phyloP scores from a whole-genome alignment of 441 rosid species.

The Aquilaria agallochum region DNA sequence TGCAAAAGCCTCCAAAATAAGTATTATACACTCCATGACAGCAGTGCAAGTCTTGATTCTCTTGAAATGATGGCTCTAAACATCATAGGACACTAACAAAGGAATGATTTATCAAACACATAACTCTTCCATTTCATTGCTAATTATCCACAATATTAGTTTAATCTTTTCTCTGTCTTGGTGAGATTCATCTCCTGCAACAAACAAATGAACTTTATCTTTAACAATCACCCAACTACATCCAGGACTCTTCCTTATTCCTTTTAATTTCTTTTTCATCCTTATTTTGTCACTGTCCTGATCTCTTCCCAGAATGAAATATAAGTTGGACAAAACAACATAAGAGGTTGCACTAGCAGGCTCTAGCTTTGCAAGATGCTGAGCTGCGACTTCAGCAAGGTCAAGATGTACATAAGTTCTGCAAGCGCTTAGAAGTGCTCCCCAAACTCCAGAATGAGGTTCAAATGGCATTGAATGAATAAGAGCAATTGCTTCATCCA shows the following conservation, averaged over 20 bases:
- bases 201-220: slow-evolving; percentile 41
- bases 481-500: slow-evolving; percentile 52
- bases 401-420: slow-evolving; percentile 40
- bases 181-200: slow-evolving; percentile 47
- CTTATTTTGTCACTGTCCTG: slow-evolving; percentile 36
- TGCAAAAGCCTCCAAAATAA: neutral
- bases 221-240: slow-evolving; percentile 58
- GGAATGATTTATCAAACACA: slow-evolving; percentile 2
- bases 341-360: slow-evolving; percentile 67
- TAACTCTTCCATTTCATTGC: slow-evolving; percentile 27
- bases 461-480: slow-evolving; percentile 47
- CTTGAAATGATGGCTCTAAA: no score
- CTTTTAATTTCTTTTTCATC: slow-evolving; percentile 35
- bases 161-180: slow-evolving; percentile 28
- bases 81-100: slow-evolving; percentile 5
- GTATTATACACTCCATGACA: neutral
- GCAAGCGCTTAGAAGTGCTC: slow-evolving; percentile 73
- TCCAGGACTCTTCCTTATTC: slow-evolving; percentile 67
- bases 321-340: slow-evolving; percentile 57
- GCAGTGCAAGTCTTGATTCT: neutral
- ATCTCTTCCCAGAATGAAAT: slow-evolving; percentile 33
- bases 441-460: slow-evolving; percentile 78
- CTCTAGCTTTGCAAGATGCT: slow-evolving; percentile 47
- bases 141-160: slow-evolving; percentile 29
- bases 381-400: slow-evolving; percentile 63